Percentiles rank a stretch among this genome's conserved stretches.
Evolutionary conservation across 306 rosid genomes (phyloP).

Genomic region (Cucurbita moschata): DNA sequence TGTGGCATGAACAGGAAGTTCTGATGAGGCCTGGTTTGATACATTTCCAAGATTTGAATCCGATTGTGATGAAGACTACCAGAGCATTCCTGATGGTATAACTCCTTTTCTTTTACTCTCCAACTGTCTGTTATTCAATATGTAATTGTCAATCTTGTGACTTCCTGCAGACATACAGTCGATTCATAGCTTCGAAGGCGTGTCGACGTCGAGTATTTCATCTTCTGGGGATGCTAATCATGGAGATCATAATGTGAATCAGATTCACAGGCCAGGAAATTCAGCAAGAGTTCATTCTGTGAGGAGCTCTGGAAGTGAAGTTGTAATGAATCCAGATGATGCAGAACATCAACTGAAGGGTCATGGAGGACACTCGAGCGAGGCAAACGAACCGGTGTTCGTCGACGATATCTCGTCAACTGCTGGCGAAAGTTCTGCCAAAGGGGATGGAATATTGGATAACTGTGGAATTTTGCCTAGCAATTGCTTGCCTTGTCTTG

Average conservation of each 20-base stretch:
- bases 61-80: conserved; percentile 84
- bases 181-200: conserved; percentile 34
- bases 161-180: conserved; percentile 47
- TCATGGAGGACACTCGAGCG: conserved; percentile 28
- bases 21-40: conserved; percentile 82
- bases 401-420: conserved; percentile 60
- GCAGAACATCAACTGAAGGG: conserved; percentile 25
- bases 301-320: background rate
- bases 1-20: conserved; percentile 30
- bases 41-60: conserved; percentile 54
- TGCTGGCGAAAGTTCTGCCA: conserved; percentile 41
- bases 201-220: conserved; percentile 26
- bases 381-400: conserved; percentile 55
- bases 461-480: conserved; percentile 80
- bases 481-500: conserved; percentile 86
- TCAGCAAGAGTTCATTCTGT: conserved; percentile 7
- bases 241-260: conserved; percentile 17
- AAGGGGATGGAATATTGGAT: conserved; percentile 50
- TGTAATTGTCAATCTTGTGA: background rate
- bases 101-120: background rate
- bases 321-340: conserved; percentile 25
- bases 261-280: conserved; percentile 22
- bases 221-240: conserved; percentile 35
- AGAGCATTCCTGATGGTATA: conserved; percentile 76
- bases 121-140: background rate